Evolutionary conservation across 1,284 basidiomycete species (phyloP).

Genomic region (Ceratorhiza oryzae-sativae): DNA sequence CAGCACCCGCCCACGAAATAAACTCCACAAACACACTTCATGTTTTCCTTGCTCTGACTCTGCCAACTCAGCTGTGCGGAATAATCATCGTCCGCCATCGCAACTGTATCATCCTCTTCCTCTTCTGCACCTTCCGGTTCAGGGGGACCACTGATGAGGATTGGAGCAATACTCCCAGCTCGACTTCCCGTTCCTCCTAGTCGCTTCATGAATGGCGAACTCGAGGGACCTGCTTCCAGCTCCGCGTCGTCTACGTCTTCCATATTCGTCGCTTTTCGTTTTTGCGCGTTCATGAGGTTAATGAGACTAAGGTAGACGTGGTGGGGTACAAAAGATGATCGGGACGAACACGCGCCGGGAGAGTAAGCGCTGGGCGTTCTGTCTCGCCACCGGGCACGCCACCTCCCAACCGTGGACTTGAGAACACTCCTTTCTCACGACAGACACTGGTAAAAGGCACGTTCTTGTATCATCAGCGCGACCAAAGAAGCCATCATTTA

Average conservation of each 20-base stretch:
- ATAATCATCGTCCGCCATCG: slow-evolving; percentile 86
- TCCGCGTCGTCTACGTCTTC: slow-evolving; percentile 33
- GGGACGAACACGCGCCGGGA: no score
- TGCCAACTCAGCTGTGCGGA: slow-evolving; percentile 79
- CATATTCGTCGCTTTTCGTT: slow-evolving; percentile 35
- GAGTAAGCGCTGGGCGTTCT: not conserved
- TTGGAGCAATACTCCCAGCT: slow-evolving; percentile 31
- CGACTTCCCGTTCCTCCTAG: slow-evolving; percentile 28
- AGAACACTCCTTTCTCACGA: not conserved
- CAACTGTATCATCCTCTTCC: slow-evolving; percentile 63
- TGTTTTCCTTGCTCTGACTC: slow-evolving; percentile 82
- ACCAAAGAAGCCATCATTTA: no score
- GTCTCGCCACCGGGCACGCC: not conserved
- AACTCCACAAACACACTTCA: slow-evolving; percentile 63
- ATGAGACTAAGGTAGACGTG: not conserved
- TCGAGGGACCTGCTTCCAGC: slow-evolving; percentile 21
- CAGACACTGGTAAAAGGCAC: not conserved
- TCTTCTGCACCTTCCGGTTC: slow-evolving; percentile 73
- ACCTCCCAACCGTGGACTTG: not conserved
- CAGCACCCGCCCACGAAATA: slow-evolving; percentile 17
- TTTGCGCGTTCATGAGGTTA: slow-evolving; percentile 19
- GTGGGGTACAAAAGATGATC: not conserved
- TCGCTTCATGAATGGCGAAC: slow-evolving; percentile 12
- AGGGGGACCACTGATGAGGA: slow-evolving; percentile 48
- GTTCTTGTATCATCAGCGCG: no score